phyloP scores from a whole-genome alignment of 2,329 filamentous ascomycete species.

The Botrytis fabae region DNA sequence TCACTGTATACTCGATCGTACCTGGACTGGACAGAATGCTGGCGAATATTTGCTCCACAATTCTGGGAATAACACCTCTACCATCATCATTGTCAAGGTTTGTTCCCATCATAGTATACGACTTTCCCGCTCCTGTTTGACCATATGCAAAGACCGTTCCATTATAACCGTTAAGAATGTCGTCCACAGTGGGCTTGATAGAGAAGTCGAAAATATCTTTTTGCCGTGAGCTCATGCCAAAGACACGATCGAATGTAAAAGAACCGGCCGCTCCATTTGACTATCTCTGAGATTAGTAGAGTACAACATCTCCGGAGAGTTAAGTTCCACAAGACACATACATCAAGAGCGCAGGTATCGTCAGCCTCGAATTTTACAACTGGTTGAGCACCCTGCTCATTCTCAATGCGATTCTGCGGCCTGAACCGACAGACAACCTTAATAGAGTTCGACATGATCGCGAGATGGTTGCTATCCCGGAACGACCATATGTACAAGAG shows the following conservation, averaged over 20 bases:
- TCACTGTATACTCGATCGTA: constrained; percentile 97
- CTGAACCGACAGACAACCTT: constrained; percentile 97
- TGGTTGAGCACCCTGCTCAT: constrained; percentile 84
- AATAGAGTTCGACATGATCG: constrained; percentile 56
- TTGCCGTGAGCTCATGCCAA: constrained; percentile 90
- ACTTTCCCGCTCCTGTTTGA: constrained; percentile 97
- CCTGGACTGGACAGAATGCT: constrained; percentile 89
- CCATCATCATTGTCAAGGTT: constrained; percentile 88
- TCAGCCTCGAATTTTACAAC: constrained; percentile 87
- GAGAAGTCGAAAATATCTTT: constrained; percentile 97
- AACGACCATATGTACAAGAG: constrained; percentile 38
- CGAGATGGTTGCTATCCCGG: constrained; percentile 34
- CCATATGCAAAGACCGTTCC: constrained; percentile 98
- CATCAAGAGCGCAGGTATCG: constrained; percentile 84
- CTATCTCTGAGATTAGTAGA: constrained; percentile 49
- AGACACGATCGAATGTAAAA: constrained; percentile 98
- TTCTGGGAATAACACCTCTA: constrained; percentile 93
- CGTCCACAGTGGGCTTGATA: constrained; percentile 92
- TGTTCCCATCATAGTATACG: constrained; percentile 97
- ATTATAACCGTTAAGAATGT: constrained; percentile 98
- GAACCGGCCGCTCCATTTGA: constrained; percentile 78
- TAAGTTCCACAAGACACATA: constrained; percentile 50
- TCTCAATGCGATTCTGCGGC: constrained; percentile 93
- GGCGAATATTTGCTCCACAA: constrained; percentile 95
- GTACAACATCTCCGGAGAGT: not conserved